Conservation (phyloP, 2,329 filamentous ascomycete genomes). For the Rutstroemia sp. region DNA sequence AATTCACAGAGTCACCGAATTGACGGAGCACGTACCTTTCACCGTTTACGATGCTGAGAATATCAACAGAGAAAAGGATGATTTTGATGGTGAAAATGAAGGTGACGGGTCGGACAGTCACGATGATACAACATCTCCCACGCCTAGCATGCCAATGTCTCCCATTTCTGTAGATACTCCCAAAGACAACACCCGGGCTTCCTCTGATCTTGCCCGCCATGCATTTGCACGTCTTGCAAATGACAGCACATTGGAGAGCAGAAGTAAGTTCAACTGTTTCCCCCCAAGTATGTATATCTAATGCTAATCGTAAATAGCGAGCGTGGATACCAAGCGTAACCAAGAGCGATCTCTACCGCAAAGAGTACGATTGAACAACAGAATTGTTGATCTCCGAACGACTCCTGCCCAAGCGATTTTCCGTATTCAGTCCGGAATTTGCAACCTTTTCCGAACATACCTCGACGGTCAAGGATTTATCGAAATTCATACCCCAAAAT, state of each 20-base stretch:
- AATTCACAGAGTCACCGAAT: conserved; percentile 53
- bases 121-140: conserved; percentile 2
- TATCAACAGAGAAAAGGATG: conserved; percentile 44
- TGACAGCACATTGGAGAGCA: conserved; percentile 5
- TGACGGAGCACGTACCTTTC: conserved; percentile 58
- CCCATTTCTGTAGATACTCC: conserved; percentile 2
- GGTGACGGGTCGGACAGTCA: conserved; percentile 13
- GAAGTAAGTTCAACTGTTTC: conserved; percentile 10
- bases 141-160: conserved; percentile 1
- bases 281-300: not conserved
- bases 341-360: conserved; percentile 23
- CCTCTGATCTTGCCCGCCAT: conserved; percentile 7
- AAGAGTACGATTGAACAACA: conserved; percentile 62
- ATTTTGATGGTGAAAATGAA: conserved; percentile 40
- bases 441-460: conserved; percentile 69
- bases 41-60: conserved; percentile 65
- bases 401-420: conserved; percentile 82
- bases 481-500: conserved; percentile 89
- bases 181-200: conserved; percentile 3
- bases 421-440: conserved; percentile 74
- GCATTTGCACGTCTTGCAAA: conserved; percentile 2
- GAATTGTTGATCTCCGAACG: conserved; percentile 80
- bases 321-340: conserved; percentile 18
- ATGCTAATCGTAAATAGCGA: conserved; percentile 12
- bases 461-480: conserved; percentile 74